Base-by-base conservation (phyloP, 2,329 filamentous ascomycete genomes). In the Aureobasidium sp. region DNA sequence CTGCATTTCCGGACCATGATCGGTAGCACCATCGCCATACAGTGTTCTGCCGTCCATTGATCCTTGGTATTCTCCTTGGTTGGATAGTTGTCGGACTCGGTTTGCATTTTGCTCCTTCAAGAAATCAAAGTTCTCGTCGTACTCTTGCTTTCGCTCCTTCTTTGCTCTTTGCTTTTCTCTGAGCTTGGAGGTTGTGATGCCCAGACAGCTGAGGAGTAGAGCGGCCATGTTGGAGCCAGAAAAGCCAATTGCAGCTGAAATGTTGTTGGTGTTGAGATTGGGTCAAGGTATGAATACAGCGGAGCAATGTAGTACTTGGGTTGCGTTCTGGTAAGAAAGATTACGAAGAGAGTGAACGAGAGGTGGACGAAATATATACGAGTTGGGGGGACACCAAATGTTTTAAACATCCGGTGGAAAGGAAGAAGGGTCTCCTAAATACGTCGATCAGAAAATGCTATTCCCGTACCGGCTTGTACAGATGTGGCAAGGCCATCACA, bases 201-300 rank as follows among this genome's bases (percentile, higher is more conserved):
- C 61, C 15, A 55, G 29, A 40, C 51, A 60, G 27, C 38, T 49
- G 35, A 64, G 27, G 19, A 65, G 33, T n/a, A 65, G 17, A 37
- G 64, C 46, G 8, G 64, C 63, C 64, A 65, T 65, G 21, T 58
- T 49, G 21, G 29, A 21, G n/a, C 55, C 55, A 27, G 43, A 58
- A 40, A 58, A 40, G 9, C 27, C 53, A 4, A 58, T 49, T 49
- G 55, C 43, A 25, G 55, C 10, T 35, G 55, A 58, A 42, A 55
- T 55, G 11, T 42, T 43, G 27, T 42, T 13, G 51, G 27, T 33
- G 37, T 21, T 55, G n/a, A 3, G 1, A 4, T 3, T 29, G 1
- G 3, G 7, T 13, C 1, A 7, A 43, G 25, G 4, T 31, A 9
- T n/a, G 2, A 9, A 10, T 29, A 13, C 37, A 19, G 23, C 7